Conservation (phyloP, 1,284 basidiomycete genomes). For the Ustilago hordei region DNA sequence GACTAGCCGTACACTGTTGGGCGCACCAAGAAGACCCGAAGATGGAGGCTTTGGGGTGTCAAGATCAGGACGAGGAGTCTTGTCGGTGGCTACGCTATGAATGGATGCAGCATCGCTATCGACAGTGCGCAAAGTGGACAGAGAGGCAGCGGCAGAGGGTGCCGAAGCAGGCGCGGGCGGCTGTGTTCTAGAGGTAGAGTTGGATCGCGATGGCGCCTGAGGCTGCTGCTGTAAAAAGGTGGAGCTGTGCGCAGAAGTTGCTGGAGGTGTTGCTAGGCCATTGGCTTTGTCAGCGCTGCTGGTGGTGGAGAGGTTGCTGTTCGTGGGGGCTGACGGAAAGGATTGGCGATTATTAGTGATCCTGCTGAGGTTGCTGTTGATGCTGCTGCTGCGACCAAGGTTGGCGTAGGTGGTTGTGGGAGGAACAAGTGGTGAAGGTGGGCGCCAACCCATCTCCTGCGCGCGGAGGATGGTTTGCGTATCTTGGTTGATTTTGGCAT, state of each 20-base stretch:
- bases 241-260: neutral
- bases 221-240: constrained; percentile 10
- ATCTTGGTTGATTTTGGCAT: constrained; percentile 50
- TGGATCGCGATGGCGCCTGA: constrained; percentile 10
- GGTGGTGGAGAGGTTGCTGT: constrained; percentile 17
- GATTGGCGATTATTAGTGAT: constrained; percentile 8
- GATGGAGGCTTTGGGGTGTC: constrained; percentile 4
- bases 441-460: constrained; percentile 58
- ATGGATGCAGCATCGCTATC: constrained; percentile 29
- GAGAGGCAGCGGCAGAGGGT: constrained; percentile 3
- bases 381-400: constrained; percentile 35
- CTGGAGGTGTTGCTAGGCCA: neutral
- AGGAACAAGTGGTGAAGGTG: constrained; percentile 36
- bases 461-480: constrained; percentile 43
- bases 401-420: constrained; percentile 19
- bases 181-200: neutral
- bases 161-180: neutral
- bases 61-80: constrained; percentile 24
- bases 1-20: constrained; percentile 23
- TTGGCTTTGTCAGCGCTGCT: neutral
- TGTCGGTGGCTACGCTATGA: constrained; percentile 28
- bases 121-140: neutral
- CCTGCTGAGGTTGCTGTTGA: constrained; percentile 26
- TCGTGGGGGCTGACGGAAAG: constrained; percentile 11
- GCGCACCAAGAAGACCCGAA: constrained; percentile 2